Evolutionary conservation across 257 asterid genomes (phyloP).

Genomic region (Przewalskia tangutica): DNA sequence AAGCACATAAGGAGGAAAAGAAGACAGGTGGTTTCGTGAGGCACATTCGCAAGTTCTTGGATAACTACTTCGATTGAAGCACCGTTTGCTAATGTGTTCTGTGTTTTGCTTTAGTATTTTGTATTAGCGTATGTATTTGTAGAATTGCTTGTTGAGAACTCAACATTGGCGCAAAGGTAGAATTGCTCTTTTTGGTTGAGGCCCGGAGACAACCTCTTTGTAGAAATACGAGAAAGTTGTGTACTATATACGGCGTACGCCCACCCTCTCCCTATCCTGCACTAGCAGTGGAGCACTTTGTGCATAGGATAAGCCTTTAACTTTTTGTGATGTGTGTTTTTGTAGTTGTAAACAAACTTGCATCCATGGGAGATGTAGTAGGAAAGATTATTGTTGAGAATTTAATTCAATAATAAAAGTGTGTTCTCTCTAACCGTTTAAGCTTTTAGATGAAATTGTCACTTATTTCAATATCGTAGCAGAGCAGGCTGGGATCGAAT

Average conservation of each 20-base stretch:
- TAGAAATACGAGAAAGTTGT: background rate
- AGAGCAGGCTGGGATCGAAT: too few species aligned
- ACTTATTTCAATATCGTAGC: too few species aligned
- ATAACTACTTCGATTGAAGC: constrained; percentile 2
- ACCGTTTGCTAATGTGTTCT: background rate
- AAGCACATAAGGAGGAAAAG: background rate
- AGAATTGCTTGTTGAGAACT: background rate
- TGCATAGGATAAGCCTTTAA: background rate
- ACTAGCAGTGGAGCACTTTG: background rate
- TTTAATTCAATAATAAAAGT: too few species aligned
- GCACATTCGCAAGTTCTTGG: constrained; percentile 48
- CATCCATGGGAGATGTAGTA: constrained; percentile 22
- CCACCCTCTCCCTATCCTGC: background rate
- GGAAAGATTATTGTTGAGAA: background rate
- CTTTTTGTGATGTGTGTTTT: background rate
- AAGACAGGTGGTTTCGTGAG: constrained; percentile 23
- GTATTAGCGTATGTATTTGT: background rate
- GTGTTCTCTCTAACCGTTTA: too few species aligned
- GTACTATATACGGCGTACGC: background rate
- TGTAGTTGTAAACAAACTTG: constrained; percentile 10
- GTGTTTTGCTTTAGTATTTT: background rate
- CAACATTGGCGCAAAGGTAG: background rate
- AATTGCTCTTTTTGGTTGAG: background rate
- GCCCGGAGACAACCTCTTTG: background rate
- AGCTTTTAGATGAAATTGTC: background rate